Conservation (phyloP, 148 eudicot species). For the Cornus florida region DNA sequence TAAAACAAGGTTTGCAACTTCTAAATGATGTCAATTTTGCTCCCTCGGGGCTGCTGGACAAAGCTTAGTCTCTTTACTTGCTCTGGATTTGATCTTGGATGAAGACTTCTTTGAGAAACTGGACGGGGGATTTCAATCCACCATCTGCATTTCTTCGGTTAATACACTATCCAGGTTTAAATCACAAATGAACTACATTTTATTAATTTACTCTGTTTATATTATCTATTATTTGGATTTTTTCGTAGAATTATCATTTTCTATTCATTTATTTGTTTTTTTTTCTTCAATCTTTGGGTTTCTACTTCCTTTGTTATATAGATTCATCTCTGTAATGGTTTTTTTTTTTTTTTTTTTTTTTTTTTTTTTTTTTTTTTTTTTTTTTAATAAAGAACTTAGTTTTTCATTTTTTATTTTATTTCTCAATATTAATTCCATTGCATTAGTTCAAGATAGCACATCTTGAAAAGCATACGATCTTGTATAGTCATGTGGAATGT, state of each 20-base stretch:
- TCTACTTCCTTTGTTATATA: not conserved
- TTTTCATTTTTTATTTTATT: not conserved
- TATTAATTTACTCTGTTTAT: not conserved
- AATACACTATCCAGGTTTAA: conserved; percentile 57
- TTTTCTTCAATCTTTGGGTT: no score
- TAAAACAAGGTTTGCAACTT: not conserved
- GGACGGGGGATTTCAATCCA: conserved; percentile 51
- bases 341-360: not conserved
- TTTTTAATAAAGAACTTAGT: not conserved
- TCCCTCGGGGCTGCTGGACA: conserved; percentile 57
- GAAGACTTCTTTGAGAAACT: conserved; percentile 58
- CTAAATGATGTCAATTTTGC: conserved; percentile 3
- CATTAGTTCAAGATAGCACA: no score
- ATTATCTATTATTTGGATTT: not conserved
- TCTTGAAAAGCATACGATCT: no score
- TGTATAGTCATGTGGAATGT: no score
- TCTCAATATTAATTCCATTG: no score
- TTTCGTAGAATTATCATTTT: not conserved
- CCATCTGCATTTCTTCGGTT: conserved; percentile 66
- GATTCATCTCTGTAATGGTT: not conserved
- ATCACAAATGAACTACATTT: conserved; percentile 3
- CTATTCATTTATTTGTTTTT: no score
- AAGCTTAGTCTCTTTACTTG: conserved; percentile 48
- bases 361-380: no score
- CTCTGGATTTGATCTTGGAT: conserved; percentile 65